Base-by-base conservation (phyloP, 345 rosid species). In the Euphorbia peplus region DNA sequence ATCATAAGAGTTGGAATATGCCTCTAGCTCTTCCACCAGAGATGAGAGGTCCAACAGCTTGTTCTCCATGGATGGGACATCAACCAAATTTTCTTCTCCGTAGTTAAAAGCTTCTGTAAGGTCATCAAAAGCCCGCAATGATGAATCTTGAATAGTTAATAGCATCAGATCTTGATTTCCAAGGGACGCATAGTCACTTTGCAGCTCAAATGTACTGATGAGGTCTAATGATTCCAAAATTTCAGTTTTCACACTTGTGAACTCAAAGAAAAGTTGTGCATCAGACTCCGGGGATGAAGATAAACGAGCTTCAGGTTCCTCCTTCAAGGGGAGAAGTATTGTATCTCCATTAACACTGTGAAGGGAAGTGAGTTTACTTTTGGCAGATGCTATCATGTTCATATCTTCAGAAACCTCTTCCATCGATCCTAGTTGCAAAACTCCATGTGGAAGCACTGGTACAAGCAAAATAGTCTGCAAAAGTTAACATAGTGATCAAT, bases 341-440 rank as follows among this genome's bases (percentile, higher is more conserved):
- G 60, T 7, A 70, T 55, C 61, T 50, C 41, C 76, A 4, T 66
- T 42, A 60, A 41, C 46, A 70, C 46, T 61, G 63, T 65, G 63
- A 72, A 70, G 73, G 12, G 50, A 10, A 63, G 32, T 46, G 67
- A 84, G 78, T 56, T 70, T 73, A 54, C 71, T 77, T 71, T 79
- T 74, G 80, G 84, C 39, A 53, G 64, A 46, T 60, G 73, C 61
- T 16, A 82, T 75, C 39, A 79, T 42, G 9, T 78, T 70, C 14
- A 54, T 63, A 62, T 84, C 86, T 73, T 88, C 90, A 56, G 78
- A 71, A 78, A 86, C 73, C 86, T 71, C 73, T 60, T 80, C 76
- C 59, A 74, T 58, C 2, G 93, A 88, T n/a, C 93, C 93, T 18
- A 88, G 87, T 69, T 88, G 92, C 66, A 87, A 22, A 44, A 87